phyloP scores from a whole-genome alignment of 1,139 yeast genomes.

The Meyerozyma elateridarum region DNA sequence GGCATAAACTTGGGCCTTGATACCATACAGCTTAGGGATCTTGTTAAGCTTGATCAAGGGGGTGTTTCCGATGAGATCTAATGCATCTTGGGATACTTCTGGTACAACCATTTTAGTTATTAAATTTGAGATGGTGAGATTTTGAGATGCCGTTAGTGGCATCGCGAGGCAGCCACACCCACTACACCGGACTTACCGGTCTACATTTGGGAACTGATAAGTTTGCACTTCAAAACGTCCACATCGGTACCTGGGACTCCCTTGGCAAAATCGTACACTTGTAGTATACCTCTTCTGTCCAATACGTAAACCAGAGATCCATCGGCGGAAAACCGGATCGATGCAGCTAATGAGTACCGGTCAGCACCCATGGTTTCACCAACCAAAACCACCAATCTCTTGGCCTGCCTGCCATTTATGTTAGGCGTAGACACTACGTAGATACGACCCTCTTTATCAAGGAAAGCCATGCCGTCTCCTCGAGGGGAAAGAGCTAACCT shows the following conservation, averaged over 20 bases:
- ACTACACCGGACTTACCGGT: too few relatives aligned
- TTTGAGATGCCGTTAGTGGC: too few relatives aligned
- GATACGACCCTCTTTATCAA: constrained; percentile 73
- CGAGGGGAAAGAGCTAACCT: constrained; percentile 74
- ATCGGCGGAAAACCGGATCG: constrained; percentile 67
- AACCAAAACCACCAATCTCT: constrained; percentile 60
- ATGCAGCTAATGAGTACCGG: constrained; percentile 66
- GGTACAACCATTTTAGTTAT: constrained; percentile 18
- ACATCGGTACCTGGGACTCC: constrained; percentile 70
- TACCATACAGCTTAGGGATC: constrained; percentile 72
- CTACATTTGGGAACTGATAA: constrained; percentile 32
- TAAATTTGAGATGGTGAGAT: too few relatives aligned
- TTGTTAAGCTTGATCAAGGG: constrained; percentile 72
- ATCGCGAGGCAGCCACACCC: too few relatives aligned
- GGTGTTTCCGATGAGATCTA: constrained; percentile 78
- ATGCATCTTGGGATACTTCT: constrained; percentile 34
- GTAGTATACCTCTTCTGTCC: constrained; percentile 76
- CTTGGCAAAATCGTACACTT: constrained; percentile 82
- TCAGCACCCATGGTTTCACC: constrained; percentile 78
- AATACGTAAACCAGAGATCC: constrained; percentile 75
- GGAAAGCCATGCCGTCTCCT: constrained; percentile 77
- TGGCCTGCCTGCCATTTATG: constrained; percentile 18
- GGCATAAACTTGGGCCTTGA: constrained; percentile 58
- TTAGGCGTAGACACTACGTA: constrained; percentile 66
- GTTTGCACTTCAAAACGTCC: constrained; percentile 76